phyloP scores from a whole-genome alignment of 805 yeast genomes.

The Kodamaea nitidulidarum region DNA sequence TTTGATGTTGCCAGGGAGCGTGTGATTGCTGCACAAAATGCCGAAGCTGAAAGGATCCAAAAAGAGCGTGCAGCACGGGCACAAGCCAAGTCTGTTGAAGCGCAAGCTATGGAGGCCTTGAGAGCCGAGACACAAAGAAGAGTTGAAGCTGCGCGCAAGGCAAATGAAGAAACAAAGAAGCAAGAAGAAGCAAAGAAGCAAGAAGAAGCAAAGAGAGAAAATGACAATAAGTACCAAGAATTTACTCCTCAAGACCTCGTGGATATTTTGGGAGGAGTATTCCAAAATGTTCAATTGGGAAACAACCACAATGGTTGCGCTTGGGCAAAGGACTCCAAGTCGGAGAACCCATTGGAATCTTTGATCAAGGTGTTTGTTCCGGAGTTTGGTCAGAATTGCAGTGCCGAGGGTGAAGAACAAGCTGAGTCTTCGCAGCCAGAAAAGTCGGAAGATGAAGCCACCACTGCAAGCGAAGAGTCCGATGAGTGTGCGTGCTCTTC shows the following conservation, averaged over 20 bases:
- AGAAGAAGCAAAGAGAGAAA: not conserved
- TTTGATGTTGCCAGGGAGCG: not conserved
- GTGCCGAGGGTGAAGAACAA: not conserved
- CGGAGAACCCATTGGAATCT: constrained; percentile 2
- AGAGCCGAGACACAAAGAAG: constrained; percentile 2
- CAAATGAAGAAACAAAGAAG: not conserved
- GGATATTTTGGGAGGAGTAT: not conserved
- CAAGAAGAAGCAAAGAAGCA: not conserved
- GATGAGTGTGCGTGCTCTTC: not conserved
- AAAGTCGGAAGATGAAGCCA: too few relatives aligned
- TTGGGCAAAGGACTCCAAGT: not conserved
- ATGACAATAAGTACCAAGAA: not conserved
- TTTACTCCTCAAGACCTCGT: constrained; percentile 4
- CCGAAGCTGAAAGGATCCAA: not conserved
- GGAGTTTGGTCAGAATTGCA: not conserved
- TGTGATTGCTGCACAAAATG: not conserved
- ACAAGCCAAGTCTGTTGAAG: not conserved
- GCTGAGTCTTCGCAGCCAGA: too few relatives aligned
- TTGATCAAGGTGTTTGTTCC: constrained; percentile 4
- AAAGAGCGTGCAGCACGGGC: constrained; percentile 1
- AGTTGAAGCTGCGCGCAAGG: not conserved
- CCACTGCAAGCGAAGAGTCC: too few relatives aligned
- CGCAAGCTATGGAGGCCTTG: not conserved
- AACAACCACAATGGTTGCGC: not conserved
- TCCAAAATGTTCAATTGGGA: constrained; percentile 1